Evolutionary conservation across 306 rosid species (phyloP), one percentile per base, ranked within the genome.

Genomic region (Mimosa pudica): DNA sequence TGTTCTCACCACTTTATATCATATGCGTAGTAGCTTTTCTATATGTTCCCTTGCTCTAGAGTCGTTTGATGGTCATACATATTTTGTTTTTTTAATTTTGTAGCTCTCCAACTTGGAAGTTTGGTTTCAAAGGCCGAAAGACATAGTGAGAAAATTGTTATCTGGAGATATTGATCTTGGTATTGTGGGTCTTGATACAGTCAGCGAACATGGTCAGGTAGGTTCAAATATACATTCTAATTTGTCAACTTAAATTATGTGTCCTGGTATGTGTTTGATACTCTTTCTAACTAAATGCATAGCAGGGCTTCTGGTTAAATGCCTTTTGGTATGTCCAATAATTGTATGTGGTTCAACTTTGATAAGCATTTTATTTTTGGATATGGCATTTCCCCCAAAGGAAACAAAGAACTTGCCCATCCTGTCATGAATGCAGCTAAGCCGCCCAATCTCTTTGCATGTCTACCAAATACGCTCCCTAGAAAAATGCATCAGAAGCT

Each of bases 101-200:
- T 84, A 96, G 99, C 81, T 96, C 9, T 81, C 98, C 10, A 83
- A 88, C 74, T 64, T 91, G 84, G 94, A 93, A 86, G 97, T 96
- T 67, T 96, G 99, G 99, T 90, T 86, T 70, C 98, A 96, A 67
- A 82, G 99, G 78, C 99, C 99, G 0, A 93, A 91, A 79, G 98
- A 96, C 64, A 89, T 96, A 47, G 94, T 93, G 5, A 82, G 96
- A 79, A 93, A 93, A 76, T 80, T 96, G 83, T 80, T 90, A 73
- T 89, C 98, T 0, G 99, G 98, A 36, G 97, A 96, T 79, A 87
- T 96, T 12, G 99, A 96, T 86, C 96, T 96, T 70, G 99, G 99
- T 66, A 89, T 96, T 57, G 96, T 91, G 10, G 99, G 99, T 61
- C 87, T 96, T 17, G 98, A 96, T 80, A 90, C 89, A 5, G 76